Conservation (phyloP, 2,329 filamentous ascomycete genomes). For the Penicillium sp. region DNA sequence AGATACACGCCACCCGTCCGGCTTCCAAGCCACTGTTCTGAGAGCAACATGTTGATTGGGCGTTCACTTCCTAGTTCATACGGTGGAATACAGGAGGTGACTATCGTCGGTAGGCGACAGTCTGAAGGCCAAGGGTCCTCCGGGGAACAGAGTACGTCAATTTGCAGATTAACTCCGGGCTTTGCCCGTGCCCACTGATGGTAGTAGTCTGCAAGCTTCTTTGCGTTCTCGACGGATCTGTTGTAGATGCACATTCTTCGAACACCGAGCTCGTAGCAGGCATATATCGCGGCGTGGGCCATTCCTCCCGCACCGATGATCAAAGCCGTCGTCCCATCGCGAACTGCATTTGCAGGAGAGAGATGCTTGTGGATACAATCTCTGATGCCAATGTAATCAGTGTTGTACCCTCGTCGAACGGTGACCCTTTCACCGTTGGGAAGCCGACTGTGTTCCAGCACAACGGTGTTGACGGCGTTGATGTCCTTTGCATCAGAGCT, state of each 20-base stretch:
- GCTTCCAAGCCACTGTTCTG: conserved; percentile 25
- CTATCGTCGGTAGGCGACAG: conserved; percentile 22
- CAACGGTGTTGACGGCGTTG: conserved; percentile 31
- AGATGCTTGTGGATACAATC: conserved; percentile 28
- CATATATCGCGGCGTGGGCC: conserved; percentile 32
- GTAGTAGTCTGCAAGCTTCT: conserved; percentile 22
- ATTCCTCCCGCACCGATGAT: conserved; percentile 31
- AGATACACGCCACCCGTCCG: conserved; percentile 26
- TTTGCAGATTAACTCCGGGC: background rate
- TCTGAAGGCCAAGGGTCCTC: conserved; percentile 21
- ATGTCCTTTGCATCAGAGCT: conserved; percentile 28
- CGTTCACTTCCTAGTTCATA: conserved; percentile 14
- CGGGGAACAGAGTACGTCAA: conserved; percentile 14
- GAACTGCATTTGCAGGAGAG: conserved; percentile 28
- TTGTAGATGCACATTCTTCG: conserved; percentile 31
- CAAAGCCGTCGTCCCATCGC: conserved; percentile 22
- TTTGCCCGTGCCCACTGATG: conserved; percentile 15
- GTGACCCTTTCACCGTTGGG: conserved; percentile 2
- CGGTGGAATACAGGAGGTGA: conserved; percentile 25
- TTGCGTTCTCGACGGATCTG: conserved; percentile 22
- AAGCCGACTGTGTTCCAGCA: conserved; percentile 13
- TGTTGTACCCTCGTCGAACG: conserved; percentile 30
- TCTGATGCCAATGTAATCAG: conserved; percentile 32
- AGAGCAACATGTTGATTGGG: conserved; percentile 13
- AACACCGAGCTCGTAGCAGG: conserved; percentile 26